Percentiles rank a stretch among this genome's conserved stretches.
Evolutionary conservation across 106 monocot species (phyloP).

Genomic region (Amphibolis antarctica): DNA sequence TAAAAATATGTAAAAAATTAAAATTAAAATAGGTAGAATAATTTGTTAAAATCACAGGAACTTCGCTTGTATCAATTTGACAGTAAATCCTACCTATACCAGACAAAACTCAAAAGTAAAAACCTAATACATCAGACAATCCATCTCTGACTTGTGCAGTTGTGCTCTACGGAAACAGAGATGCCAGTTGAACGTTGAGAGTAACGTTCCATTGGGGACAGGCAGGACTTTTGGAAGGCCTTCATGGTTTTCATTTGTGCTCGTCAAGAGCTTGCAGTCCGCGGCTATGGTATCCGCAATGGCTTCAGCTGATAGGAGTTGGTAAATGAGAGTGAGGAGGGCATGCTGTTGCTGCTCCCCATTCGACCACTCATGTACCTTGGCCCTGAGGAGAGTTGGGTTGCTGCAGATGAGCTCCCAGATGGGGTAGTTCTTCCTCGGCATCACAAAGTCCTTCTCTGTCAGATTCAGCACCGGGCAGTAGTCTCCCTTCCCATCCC

Average conservation of each 20-base stretch:
- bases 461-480: slow-evolving; percentile 9
- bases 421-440: slow-evolving; percentile 11
- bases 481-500: slow-evolving; percentile 20
- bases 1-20: too few relatives aligned
- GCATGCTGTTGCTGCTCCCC: slow-evolving; percentile 3
- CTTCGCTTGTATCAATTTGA: too few relatives aligned
- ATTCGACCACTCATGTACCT: slow-evolving; percentile 5
- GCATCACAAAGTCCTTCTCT: slow-evolving; percentile 7
- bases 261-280: not conserved
- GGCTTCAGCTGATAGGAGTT: not conserved
- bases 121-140: too few relatives aligned
- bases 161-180: too few relatives aligned
- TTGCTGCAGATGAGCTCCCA: slow-evolving; percentile 12
- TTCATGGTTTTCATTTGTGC: not conserved
- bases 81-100: too few relatives aligned
- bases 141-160: too few relatives aligned
- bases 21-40: too few relatives aligned
- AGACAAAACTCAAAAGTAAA: too few relatives aligned
- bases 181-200: too few relatives aligned
- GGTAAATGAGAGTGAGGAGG: slow-evolving; percentile 1
- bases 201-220: not conserved
- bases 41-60: too few relatives aligned
- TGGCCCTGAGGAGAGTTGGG: slow-evolving; percentile 1
- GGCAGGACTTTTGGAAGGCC: not conserved
- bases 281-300: not conserved